Base-by-base conservation (phyloP, 257 asterid genomes). In the Solanum dulcamara region DNA sequence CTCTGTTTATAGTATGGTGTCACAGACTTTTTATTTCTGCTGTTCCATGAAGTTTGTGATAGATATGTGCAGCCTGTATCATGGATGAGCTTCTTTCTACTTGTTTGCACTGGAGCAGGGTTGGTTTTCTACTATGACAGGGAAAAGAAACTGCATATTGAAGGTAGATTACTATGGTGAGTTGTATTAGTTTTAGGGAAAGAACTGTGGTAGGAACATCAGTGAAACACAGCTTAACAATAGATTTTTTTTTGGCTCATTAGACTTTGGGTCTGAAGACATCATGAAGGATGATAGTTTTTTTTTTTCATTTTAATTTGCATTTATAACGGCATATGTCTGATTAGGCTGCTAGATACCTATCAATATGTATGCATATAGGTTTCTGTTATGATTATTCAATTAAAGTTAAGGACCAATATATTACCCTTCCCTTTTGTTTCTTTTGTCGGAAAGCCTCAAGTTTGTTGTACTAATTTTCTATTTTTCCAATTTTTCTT, bases 61-160 rank as follows among this genome's bases (percentile, higher is more conserved):
- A 35, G 40, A 82, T 13, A 38, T 59, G 84, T 84, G 88, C 89
- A 92, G 98, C 98, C 98, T 38, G 94, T 94, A 68, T 94, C 99
- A 14, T 96, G 98, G 98, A 77, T 91, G 94, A 93, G 98, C 90
- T 93, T 94, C 87, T 53, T 94, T 79, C 90, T 94, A 90, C 95
- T 94, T 60, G 51, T 93, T 59, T 91, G 95, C 17, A 93, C 97
- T 80, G 98, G 99, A 86, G 94, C 89, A 33, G 94, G 94, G 59
- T 88, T 94, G 92, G 90, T 91, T 10, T 93, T 82, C 88, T 93
- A 96, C 88, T 93, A 94, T 81, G 98, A 94, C 89, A 84, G 92
- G 85, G 99, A 94, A 88, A 96, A 94, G 91, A 94, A 71, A 91
- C 93, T 91, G 38, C 98, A 89, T 83, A 93, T 94, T 86, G 94